These are phyloP conservation scores for Solioccasus polychromus DNA, from an alignment of 768 basidiomycete species.

Conservation along the genomic window DNA sequence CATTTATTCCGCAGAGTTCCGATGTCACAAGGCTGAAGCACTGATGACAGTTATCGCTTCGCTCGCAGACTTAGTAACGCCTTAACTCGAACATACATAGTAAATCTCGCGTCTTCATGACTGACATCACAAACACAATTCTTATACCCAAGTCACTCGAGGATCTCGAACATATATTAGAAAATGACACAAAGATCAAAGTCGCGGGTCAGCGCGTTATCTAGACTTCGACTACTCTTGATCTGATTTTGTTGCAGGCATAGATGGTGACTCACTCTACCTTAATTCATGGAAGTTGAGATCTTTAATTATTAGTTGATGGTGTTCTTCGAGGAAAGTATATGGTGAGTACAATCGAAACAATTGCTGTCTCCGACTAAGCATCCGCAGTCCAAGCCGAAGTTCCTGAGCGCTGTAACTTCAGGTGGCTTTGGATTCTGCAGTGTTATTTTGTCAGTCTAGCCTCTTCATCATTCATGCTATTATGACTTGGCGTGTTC, in stretches of 20 bases:
- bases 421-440: slow-evolving; percentile 91
- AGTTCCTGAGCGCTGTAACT: slow-evolving; percentile 80
- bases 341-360: slow-evolving; percentile 51
- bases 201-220: slow-evolving; percentile 71
- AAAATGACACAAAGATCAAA: slow-evolving; percentile 80
- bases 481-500: slow-evolving; percentile 2
- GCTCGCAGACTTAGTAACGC: neutral
- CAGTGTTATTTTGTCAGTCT: slow-evolving; percentile 84
- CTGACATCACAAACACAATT: slow-evolving; percentile 25
- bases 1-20: slow-evolving; percentile 6
- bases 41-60: too few species aligned
- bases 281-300: neutral
- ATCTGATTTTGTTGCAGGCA: slow-evolving; percentile 33
- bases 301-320: slow-evolving; percentile 57
- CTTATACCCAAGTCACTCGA: slow-evolving; percentile 46
- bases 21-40: too few species aligned
- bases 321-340: slow-evolving; percentile 94
- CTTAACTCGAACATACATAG: neutral
- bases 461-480: neutral
- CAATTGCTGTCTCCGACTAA: slow-evolving; percentile 6
- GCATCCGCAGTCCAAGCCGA: slow-evolving; percentile 73
- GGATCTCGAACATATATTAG: slow-evolving; percentile 54
- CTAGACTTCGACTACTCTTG: neutral
- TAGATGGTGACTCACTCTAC: slow-evolving; percentile 57
- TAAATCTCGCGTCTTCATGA: slow-evolving; percentile 9